These are phyloP conservation scores for Batkoa obscura DNA, from an alignment of 371 early-diverging fungal genomes.

Conservation along the genomic window DNA sequence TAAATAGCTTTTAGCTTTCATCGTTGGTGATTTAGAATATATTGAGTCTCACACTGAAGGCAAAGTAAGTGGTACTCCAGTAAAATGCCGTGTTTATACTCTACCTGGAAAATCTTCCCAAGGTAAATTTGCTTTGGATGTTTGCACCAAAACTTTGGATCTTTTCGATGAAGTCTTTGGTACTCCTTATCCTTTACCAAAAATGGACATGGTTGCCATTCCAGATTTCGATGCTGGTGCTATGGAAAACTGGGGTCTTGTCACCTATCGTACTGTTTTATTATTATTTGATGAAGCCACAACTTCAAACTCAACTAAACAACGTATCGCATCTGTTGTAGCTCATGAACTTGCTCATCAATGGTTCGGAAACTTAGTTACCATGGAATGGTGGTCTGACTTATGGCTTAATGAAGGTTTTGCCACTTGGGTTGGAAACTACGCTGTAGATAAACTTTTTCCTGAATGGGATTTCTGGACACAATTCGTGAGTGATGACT, in stretches of 20 bases:
- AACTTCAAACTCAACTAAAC: slow-evolving; percentile 38
- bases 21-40: slow-evolving; percentile 76
- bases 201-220: slow-evolving; percentile 78
- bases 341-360: slow-evolving; percentile 92
- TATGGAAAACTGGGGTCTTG: slow-evolving; percentile 93
- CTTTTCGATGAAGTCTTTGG: slow-evolving; percentile 64
- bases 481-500: slow-evolving; percentile 45
- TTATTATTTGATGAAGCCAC: slow-evolving; percentile 47
- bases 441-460: slow-evolving; percentile 58
- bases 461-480: slow-evolving; percentile 67
- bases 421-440: slow-evolving; percentile 81
- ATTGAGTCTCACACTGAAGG: slow-evolving; percentile 56
- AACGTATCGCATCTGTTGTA: slow-evolving; percentile 65
- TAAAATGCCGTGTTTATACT: slow-evolving; percentile 61
- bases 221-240: slow-evolving; percentile 81
- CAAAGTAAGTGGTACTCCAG: slow-evolving; percentile 31
- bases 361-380: slow-evolving; percentile 95
- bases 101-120: slow-evolving; percentile 35
- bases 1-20: slow-evolving; percentile 62
- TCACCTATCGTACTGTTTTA: slow-evolving; percentile 67
- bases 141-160: slow-evolving; percentile 46
- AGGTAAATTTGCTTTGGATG: slow-evolving; percentile 62
- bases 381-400: slow-evolving; percentile 73
- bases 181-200: slow-evolving; percentile 68
- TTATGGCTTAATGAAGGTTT: slow-evolving; percentile 97